Conservation (phyloP, 805 yeast species). For the Metschnikowia orientalis region DNA sequence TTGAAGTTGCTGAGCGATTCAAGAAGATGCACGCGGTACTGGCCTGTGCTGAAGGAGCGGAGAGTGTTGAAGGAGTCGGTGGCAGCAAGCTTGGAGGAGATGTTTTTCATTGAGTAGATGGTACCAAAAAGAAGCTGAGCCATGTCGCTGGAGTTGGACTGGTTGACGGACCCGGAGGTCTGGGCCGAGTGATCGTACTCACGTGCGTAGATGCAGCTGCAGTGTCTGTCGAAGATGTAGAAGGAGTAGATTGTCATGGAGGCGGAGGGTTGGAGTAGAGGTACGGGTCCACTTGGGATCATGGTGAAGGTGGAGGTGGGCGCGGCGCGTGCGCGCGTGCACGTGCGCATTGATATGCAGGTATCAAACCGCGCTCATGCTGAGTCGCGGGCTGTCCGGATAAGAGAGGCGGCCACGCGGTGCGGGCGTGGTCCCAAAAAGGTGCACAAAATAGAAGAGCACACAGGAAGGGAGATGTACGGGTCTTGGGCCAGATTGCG, state of each 20-base stretch:
- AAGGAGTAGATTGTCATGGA: slow-evolving; percentile 72
- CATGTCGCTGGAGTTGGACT: slow-evolving; percentile 59
- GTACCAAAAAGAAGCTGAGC: slow-evolving; percentile 85
- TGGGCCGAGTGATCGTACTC: slow-evolving; percentile 35
- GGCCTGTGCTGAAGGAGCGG: slow-evolving; percentile 62
- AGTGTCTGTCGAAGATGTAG: slow-evolving; percentile 89
- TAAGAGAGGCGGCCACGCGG: no score
- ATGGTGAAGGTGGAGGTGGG: no score
- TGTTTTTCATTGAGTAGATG: slow-evolving; percentile 70
- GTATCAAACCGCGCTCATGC: no score
- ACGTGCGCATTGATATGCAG: no score
- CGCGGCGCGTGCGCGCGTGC: no score
- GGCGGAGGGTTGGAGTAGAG: no score
- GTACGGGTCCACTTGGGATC: no score
- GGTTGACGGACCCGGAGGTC: slow-evolving; percentile 32
- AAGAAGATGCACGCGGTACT: slow-evolving; percentile 71
- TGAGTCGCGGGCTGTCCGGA: no score
- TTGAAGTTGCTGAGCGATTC: slow-evolving; percentile 79
- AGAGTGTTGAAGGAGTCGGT: slow-evolving; percentile 34
- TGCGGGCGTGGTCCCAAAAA: no score
- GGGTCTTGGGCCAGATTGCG: no score
- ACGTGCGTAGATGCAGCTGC: slow-evolving; percentile 77
- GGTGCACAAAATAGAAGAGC: no score
- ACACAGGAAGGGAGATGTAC: no score
- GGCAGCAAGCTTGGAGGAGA: slow-evolving; percentile 53